A percentile compares a stretch with the other conserved stretches of the same genome.
Evolutionary conservation across 495 filamentous ascomycete species (phyloP).

Genomic region (Hyaloscypha finlandica): DNA sequence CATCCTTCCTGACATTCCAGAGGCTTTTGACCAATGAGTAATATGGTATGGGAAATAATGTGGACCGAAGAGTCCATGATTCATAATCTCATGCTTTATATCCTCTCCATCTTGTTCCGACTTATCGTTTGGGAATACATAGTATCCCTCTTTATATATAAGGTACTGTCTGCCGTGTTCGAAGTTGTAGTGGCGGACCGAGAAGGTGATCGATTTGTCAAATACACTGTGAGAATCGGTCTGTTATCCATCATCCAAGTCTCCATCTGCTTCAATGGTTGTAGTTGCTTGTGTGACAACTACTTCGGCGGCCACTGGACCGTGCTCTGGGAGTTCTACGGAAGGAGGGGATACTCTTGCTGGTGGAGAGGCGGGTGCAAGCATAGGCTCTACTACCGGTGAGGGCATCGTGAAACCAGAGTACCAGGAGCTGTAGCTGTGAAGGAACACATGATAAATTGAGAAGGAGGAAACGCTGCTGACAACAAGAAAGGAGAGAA

Average conservation of each 20-base stretch:
- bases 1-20: neutral
- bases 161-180: neutral
- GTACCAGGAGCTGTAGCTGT: neutral
- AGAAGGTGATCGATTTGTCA: neutral
- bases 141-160: constrained; percentile 18
- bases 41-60: neutral
- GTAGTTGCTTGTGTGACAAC: constrained; percentile 3
- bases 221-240: neutral
- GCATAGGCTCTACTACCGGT: neutral
- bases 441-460: neutral
- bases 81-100: constrained; percentile 62
- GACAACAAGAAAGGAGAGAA: neutral
- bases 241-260: neutral
- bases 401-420: neutral
- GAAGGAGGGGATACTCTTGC: neutral
- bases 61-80: constrained; percentile 27
- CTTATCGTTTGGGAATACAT: constrained; percentile 63
- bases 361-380: neutral
- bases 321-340: neutral
- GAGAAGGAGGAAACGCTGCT: no score
- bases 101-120: constrained; percentile 71
- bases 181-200: neutral
- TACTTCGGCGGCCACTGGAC: neutral
- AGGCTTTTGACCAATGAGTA: neutral
- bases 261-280: neutral